Evolutionary conservation across 805 yeast genomes (phyloP).

Genomic region (Pichia ethanolica): DNA sequence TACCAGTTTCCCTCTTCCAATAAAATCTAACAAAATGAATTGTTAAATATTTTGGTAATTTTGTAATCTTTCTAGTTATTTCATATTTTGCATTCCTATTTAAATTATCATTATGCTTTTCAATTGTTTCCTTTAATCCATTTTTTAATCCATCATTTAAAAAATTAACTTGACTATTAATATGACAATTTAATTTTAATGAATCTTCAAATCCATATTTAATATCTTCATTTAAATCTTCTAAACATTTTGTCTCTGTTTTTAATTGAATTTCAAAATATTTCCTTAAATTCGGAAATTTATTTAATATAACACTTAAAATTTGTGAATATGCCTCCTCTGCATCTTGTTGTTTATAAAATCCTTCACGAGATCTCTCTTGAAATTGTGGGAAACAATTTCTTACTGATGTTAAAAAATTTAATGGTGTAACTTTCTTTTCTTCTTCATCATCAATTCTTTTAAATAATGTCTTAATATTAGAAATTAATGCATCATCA

Average conservation of each 20-base stretch:
- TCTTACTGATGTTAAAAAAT: constrained; percentile 60
- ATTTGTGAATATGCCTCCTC: constrained; percentile 93
- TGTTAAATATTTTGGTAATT: constrained; percentile 80
- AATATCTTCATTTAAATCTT: constrained; percentile 40
- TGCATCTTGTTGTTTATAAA: constrained; percentile 93
- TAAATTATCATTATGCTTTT: constrained; percentile 66
- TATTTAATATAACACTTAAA: constrained; percentile 41
- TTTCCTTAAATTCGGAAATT: constrained; percentile 45
- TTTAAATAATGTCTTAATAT: constrained; percentile 37
- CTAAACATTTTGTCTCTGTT: constrained; percentile 54
- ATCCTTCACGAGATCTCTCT: constrained; percentile 62
- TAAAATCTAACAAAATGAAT: constrained; percentile 92
- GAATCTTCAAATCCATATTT: constrained; percentile 46
- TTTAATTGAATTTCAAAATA: constrained; percentile 61
- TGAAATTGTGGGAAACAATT: constrained; percentile 79
- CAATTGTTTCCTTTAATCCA: constrained; percentile 68
- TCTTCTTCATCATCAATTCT: constrained; percentile 37
- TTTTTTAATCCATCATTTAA: constrained; percentile 75
- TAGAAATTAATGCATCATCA: constrained; percentile 20
- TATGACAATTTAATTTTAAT: constrained; percentile 81
- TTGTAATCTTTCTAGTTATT: constrained; percentile 52
- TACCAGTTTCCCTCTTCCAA: constrained; percentile 89
- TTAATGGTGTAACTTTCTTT: constrained; percentile 50
- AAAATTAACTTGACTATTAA: constrained; percentile 76
- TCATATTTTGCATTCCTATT: constrained; percentile 66